These are phyloP conservation scores for Warburgia ugandensis DNA, from an alignment of 164 flowering plant species.

Conservation along the genomic window DNA sequence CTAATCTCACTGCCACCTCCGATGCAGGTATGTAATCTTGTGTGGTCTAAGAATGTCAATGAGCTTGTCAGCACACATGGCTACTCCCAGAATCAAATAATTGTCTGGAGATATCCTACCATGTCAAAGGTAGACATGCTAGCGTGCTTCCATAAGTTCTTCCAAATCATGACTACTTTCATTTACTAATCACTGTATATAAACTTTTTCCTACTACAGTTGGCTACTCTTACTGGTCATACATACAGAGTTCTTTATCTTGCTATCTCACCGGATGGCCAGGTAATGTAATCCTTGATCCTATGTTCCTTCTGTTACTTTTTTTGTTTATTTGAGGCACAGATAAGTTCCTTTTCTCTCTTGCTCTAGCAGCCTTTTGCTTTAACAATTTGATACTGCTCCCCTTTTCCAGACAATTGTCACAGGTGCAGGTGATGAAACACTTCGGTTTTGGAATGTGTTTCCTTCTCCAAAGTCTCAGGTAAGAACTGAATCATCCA, in stretches of 20 bases:
- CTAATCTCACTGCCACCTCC: no score
- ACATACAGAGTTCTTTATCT: conserved; percentile 88
- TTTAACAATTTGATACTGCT: background rate
- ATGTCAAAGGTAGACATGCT: conserved; percentile 76
- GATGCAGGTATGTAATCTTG: conserved; percentile 89
- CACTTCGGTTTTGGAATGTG: conserved; percentile 95
- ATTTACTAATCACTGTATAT: background rate
- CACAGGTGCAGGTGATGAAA: conserved; percentile 98
- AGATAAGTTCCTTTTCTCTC: no score
- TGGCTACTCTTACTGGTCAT: conserved; percentile 95
- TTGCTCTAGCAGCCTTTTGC: no score
- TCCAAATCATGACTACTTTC: no score
- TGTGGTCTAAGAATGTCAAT: conserved; percentile 95
- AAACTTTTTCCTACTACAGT: conserved; percentile 36
- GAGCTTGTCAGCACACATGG: conserved; percentile 99
- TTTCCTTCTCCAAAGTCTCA: conserved; percentile 97
- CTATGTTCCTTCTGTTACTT: no score
- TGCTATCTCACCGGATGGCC: conserved; percentile 97
- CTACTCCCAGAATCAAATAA: conserved; percentile 91
- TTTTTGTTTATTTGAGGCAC: no score
- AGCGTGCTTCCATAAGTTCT: background rate
- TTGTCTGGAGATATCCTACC: conserved; percentile 89
- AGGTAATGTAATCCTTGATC: conserved; percentile 33
- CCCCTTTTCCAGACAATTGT: conserved; percentile 66
- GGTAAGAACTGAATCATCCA: conserved; percentile 26